These are phyloP conservation scores for Skeletonema costatum DNA, from an alignment of 108 stramenopile genomes.

Conservation along the genomic window DNA sequence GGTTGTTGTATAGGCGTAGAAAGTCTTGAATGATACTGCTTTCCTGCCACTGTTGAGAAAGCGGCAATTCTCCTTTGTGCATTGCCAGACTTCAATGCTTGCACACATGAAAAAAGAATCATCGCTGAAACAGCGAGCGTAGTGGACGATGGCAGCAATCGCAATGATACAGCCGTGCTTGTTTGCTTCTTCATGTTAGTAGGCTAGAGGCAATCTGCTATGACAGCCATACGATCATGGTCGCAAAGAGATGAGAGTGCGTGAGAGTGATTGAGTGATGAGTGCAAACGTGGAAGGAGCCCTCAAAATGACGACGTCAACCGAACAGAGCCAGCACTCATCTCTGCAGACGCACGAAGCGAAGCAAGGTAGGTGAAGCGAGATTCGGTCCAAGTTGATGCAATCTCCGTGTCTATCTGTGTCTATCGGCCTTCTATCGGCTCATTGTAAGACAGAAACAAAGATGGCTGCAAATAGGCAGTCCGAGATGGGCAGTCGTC, in stretches of 20 bases:
- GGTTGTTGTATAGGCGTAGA: not conserved
- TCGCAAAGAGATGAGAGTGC: no score
- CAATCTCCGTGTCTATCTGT: not conserved
- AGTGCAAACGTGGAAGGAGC: not conserved
- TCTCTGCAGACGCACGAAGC: not conserved
- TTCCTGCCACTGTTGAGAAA: slow-evolving; percentile 5
- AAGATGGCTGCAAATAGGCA: not conserved
- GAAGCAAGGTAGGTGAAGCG: not conserved
- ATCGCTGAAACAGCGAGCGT: not conserved
- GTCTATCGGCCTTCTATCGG: no score
- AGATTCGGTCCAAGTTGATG: not conserved
- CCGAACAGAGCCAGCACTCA: not conserved
- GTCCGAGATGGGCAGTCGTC: not conserved
- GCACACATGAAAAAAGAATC: slow-evolving; percentile 2
- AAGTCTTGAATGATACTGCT: slow-evolving; percentile 1
- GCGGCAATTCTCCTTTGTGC: not conserved
- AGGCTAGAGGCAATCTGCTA: not conserved
- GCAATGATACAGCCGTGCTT: not conserved
- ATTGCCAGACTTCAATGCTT: not conserved
- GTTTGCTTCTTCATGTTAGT: not conserved
- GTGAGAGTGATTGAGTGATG: no score
- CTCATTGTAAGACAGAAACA: not conserved
- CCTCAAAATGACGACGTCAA: not conserved
- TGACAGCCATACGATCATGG: not conserved
- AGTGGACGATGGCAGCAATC: not conserved